Conservation (phyloP, 805 yeast species). For the Saccharomycopsis synnaedendra region DNA sequence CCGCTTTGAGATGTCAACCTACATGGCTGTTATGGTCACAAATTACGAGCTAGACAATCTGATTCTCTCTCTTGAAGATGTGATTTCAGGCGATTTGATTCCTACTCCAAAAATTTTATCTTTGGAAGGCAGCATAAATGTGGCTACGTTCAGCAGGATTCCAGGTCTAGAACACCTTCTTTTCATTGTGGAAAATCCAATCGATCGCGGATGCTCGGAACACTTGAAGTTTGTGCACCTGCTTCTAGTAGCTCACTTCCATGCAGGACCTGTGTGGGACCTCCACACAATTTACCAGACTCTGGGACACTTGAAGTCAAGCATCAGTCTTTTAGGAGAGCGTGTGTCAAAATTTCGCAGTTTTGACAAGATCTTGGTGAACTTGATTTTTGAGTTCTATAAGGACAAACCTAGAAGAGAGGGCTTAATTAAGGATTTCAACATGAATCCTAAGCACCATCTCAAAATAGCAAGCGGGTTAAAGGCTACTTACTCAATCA, state of each 20-base stretch:
- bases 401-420: slow-evolving; percentile 3
- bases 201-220: not conserved
- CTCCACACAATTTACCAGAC: slow-evolving; percentile 11
- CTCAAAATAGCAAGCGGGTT: slow-evolving; percentile 7
- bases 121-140: slow-evolving; percentile 1
- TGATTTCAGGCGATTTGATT: slow-evolving; percentile 1
- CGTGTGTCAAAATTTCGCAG: slow-evolving; percentile 3
- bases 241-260: slow-evolving; percentile 8
- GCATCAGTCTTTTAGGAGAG: not conserved
- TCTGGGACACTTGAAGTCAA: slow-evolving; percentile 6
- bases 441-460: slow-evolving; percentile 11
- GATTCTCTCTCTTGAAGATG: slow-evolving; percentile 3
- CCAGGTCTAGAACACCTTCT: slow-evolving; percentile 11
- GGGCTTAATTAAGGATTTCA: slow-evolving; percentile 9
- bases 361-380: slow-evolving; percentile 8
- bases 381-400: slow-evolving; percentile 10
- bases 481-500: slow-evolving; percentile 4
- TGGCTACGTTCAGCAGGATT: slow-evolving; percentile 7
- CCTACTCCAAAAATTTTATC: slow-evolving; percentile 11
- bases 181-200: slow-evolving; percentile 10
- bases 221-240: slow-evolving; percentile 11
- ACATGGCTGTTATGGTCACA: slow-evolving; percentile 8
- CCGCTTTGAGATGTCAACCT: slow-evolving; percentile 11
- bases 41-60: slow-evolving; percentile 7
- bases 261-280: slow-evolving; percentile 15